These are phyloP conservation scores for Tolypocladium cylindrosporum DNA, from an alignment of 2,329 filamentous ascomycete genomes.

Conservation along the genomic window DNA sequence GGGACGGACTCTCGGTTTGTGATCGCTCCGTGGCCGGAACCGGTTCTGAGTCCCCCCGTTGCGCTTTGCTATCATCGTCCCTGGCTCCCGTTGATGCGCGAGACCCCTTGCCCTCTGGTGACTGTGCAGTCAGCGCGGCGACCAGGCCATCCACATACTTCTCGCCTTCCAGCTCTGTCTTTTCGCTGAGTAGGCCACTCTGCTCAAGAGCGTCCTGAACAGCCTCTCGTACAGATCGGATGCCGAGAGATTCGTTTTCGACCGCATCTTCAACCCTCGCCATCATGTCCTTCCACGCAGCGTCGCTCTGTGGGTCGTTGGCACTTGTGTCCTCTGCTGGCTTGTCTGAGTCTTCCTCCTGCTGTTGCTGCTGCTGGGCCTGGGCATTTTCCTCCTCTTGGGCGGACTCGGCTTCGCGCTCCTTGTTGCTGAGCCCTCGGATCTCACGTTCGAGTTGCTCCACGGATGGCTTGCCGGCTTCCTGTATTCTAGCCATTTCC, in stretches of 20 bases:
- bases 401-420: slow-evolving; percentile 13
- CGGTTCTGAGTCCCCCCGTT: not conserved
- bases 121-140: slow-evolving; percentile 31
- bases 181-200: slow-evolving; percentile 39
- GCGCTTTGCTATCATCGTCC: slow-evolving; percentile 4
- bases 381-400: slow-evolving; percentile 9
- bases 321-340: slow-evolving; percentile 8
- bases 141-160: slow-evolving; percentile 41
- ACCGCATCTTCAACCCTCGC: slow-evolving; percentile 45
- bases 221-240: slow-evolving; percentile 40
- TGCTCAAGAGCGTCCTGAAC: slow-evolving; percentile 45
- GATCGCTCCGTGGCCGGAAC: not conserved
- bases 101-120: slow-evolving; percentile 14
- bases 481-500: slow-evolving; percentile 66
- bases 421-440: slow-evolving; percentile 34
- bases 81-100: slow-evolving; percentile 6
- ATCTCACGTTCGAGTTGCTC: slow-evolving; percentile 59
- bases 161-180: slow-evolving; percentile 33
- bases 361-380: slow-evolving; percentile 8
- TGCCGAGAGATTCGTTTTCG: slow-evolving; percentile 44
- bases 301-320: slow-evolving; percentile 19
- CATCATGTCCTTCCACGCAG: slow-evolving; percentile 45
- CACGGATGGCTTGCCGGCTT: slow-evolving; percentile 50
- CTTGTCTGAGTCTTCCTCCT: slow-evolving; percentile 12
- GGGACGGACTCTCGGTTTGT: slow-evolving; percentile 11